A percentile compares a stretch with the other conserved stretches of the same genome.
Evolutionary conservation across 2,329 filamentous ascomycete species (phyloP).

Genomic region (Immersiporthe knoxdaviesiana): DNA sequence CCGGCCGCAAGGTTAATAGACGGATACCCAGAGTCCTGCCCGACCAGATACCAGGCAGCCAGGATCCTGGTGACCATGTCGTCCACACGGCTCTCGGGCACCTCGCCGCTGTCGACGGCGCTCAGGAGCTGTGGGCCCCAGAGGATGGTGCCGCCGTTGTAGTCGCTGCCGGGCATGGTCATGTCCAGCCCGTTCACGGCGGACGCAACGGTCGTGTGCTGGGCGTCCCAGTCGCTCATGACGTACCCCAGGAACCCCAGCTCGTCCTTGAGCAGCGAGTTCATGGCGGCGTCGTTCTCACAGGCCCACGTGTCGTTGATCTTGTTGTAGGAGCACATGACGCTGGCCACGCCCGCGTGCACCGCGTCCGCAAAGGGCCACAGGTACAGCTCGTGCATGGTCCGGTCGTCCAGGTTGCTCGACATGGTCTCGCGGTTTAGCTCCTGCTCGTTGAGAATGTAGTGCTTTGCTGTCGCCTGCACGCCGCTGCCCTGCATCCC

Average conservation of each 20-base stretch:
- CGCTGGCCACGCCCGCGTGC: slow-evolving; percentile 63
- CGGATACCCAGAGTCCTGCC: slow-evolving; percentile 57
- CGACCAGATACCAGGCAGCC: slow-evolving; percentile 62
- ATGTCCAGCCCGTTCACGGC: slow-evolving; percentile 76
- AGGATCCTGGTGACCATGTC: slow-evolving; percentile 70
- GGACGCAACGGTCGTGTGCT: slow-evolving; percentile 69
- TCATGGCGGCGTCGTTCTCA: slow-evolving; percentile 63
- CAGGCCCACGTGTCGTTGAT: slow-evolving; percentile 71
- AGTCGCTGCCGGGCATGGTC: slow-evolving; percentile 76
- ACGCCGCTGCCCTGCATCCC: slow-evolving; percentile 57
- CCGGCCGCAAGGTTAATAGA: slow-evolving; percentile 56
- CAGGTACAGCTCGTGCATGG: slow-evolving; percentile 68
- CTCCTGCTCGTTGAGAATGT: slow-evolving; percentile 72
- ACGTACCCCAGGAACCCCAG: slow-evolving; percentile 72
- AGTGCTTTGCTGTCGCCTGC: slow-evolving; percentile 62
- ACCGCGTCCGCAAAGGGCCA: slow-evolving; percentile 73
- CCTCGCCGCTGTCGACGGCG: slow-evolving; percentile 60
- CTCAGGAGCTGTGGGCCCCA: slow-evolving; percentile 59
- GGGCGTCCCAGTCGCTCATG: slow-evolving; percentile 72
- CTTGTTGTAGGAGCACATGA: slow-evolving; percentile 78
- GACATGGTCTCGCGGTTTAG: slow-evolving; percentile 56
- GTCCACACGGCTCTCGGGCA: slow-evolving; percentile 63
- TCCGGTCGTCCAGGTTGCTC: slow-evolving; percentile 65
- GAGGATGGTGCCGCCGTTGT: slow-evolving; percentile 54
- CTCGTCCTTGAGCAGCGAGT: slow-evolving; percentile 68